phyloP scores from a whole-genome alignment of 495 filamentous ascomycete species.

The Xylaria longipes region DNA sequence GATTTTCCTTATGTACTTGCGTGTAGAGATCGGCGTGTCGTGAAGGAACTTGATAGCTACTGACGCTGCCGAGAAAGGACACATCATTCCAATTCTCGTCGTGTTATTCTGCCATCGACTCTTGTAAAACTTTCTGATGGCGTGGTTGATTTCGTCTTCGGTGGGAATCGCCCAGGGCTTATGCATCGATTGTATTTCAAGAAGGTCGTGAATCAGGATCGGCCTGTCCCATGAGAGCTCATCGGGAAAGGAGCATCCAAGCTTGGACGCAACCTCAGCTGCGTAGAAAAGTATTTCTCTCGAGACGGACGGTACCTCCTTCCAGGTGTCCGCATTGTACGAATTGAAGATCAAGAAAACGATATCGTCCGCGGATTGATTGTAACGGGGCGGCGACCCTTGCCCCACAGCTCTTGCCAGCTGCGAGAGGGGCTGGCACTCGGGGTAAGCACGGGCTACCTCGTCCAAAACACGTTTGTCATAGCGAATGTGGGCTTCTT shows the following conservation, averaged over 20 bases:
- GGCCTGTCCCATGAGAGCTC: neutral
- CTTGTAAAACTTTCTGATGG: neutral
- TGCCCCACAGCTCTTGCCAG: neutral
- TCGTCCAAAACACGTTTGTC: neutral
- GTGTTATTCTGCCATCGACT: neutral
- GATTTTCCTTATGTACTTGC: neutral
- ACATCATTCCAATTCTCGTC: neutral
- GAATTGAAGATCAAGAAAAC: too few relatives aligned
- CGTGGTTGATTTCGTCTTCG: neutral
- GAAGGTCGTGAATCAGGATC: neutral
- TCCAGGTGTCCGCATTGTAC: too few relatives aligned
- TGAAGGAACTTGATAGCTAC: neutral
- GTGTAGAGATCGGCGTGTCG: neutral
- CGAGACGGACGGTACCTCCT: neutral
- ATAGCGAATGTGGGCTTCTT: too few relatives aligned
- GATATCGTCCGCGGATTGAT: too few relatives aligned
- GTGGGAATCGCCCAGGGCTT: neutral
- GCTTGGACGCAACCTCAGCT: neutral
- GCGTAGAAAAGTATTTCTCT: neutral
- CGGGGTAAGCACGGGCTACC: neutral
- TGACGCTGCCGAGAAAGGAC: neutral
- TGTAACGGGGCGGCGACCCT: neutral
- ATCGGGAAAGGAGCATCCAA: neutral
- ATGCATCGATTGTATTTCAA: neutral
- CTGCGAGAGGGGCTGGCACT: neutral